These are phyloP conservation scores for Microascus cirrosus DNA, from an alignment of 2,329 filamentous ascomycete genomes.

Conservation along the genomic window DNA sequence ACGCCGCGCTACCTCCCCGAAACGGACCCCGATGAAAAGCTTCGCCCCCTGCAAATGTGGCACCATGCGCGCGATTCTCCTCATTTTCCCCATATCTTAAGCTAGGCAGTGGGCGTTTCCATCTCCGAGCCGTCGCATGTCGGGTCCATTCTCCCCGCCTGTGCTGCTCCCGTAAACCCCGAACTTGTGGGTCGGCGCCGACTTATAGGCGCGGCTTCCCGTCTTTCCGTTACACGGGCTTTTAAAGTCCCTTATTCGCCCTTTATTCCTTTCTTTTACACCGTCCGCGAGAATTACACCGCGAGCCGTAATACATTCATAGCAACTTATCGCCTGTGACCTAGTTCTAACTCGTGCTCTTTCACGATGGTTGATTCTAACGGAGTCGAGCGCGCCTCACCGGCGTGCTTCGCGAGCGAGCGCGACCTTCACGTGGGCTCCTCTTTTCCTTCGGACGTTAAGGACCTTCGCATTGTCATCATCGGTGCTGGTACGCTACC, in stretches of 20 bases:
- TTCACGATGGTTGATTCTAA: conserved; percentile 7
- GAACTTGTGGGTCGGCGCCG: not conserved
- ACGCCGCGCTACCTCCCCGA: not conserved
- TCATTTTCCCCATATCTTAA: not conserved
- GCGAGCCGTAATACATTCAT: not conserved
- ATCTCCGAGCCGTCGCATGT: not conserved
- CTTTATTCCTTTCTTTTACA: not conserved
- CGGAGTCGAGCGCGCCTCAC: conserved; percentile 4
- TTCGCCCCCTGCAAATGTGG: not conserved
- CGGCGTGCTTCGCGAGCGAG: conserved; percentile 4
- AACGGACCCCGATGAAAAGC: not conserved
- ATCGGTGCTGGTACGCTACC: conserved; percentile 37
- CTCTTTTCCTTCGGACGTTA: not conserved
- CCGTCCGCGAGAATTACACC: not conserved
- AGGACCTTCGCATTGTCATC: conserved; percentile 32
- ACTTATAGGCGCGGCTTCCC: not conserved
- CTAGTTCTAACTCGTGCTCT: not conserved
- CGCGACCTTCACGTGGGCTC: not conserved
- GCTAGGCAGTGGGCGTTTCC: not conserved
- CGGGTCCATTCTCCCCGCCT: not conserved
- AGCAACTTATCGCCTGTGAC: not conserved
- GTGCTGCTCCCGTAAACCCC: not conserved
- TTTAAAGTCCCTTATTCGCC: not conserved
- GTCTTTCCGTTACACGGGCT: not conserved
- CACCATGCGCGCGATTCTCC: not conserved